Evolutionary conservation across 768 basidiomycete genomes (phyloP), one percentile per base, ranked within the genome.

Genomic region (Mycena floridula): DNA sequence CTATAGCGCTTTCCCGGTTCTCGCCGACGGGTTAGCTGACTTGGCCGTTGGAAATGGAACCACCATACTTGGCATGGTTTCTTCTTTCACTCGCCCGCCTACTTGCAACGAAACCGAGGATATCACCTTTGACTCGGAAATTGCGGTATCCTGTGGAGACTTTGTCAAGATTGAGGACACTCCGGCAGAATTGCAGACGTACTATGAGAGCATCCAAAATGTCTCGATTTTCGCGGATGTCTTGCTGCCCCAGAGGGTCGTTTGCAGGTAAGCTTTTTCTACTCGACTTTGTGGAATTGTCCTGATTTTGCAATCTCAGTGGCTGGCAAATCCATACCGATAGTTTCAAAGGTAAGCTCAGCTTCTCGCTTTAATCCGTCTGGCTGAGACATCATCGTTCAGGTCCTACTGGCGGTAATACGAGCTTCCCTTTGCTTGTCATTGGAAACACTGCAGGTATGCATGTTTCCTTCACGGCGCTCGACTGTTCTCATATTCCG

Each of bases 31-130:
- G 2, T 50, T 63, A 23, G 54, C 59, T 20, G 54, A 52, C 22
- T 51, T 61, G 3, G 54, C 59, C 27, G 40, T 35, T 7, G 62
- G 62, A 16, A 50, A 63, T 45, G 59, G 53, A 7, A 43, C 46
- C 3, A 39, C 47, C n/a, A 43, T 58, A 9, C 55, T 50, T 9
- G 25, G 35, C 38, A 15, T 35, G 9, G 12, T 26, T 37, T 16
- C 40, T 36, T 23, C 50, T 30, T 26, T 40, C 45, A 13, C 51
- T 48, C 32, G 21, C 27, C 12, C 18, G 16, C 11, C n/a, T 20
- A n/a, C 12, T 3, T 13, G 3, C 24, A 21, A 50, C 32, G 36
- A 26, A 25, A 28, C 47, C 37, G 37, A 21, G 15, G 21, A 23
- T 12, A n/a, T 13, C n/a, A 13, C 26, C 4, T 15, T n/a, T 15